These are phyloP conservation scores for Atalantia buxifolia DNA, from an alignment of 345 rosid genomes.

Conservation along the genomic window DNA sequence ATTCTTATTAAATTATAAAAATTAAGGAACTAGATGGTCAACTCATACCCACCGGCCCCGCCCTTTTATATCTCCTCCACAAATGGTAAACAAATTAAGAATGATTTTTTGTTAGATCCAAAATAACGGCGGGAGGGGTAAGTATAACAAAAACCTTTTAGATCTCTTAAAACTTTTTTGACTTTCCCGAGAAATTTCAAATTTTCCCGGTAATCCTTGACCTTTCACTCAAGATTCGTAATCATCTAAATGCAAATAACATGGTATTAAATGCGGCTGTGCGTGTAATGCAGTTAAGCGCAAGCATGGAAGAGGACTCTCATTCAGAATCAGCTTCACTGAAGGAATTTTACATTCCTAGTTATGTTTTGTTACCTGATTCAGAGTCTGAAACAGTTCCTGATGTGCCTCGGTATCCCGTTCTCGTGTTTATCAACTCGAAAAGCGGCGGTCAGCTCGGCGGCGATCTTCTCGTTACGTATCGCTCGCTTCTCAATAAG, in stretches of 20 bases:
- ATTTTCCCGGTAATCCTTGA: background rate
- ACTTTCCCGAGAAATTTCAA: background rate
- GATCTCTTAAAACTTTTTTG: background rate
- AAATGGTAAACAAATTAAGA: background rate
- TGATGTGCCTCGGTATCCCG: conserved; percentile 46
- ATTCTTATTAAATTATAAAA: background rate
- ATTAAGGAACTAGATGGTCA: background rate
- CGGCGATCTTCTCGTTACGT: conserved; percentile 66
- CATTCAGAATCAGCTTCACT: conserved; percentile 20
- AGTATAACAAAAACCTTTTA: background rate
- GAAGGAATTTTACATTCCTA: conserved; percentile 53
- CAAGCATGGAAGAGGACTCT: conserved; percentile 29
- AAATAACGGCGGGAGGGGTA: background rate
- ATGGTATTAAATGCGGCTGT: background rate
- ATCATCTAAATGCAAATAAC: background rate
- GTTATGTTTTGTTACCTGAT: conserved; percentile 48
- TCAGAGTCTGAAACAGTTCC: conserved; percentile 16
- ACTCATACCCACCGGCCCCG: background rate
- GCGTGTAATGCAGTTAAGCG: conserved; percentile 20
- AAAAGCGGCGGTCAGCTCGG: conserved; percentile 92
- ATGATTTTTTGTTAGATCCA: background rate
- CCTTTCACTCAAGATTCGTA: background rate
- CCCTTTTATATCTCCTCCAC: conserved; percentile 11
- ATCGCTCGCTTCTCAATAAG: conserved; percentile 49
- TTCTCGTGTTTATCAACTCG: conserved; percentile 79